A percentile compares a stretch with the other conserved stretches of the same genome.
These are phyloP conservation scores for Ruellia speciosa DNA, from an alignment of 305 asterid species.

Conservation along the genomic window DNA sequence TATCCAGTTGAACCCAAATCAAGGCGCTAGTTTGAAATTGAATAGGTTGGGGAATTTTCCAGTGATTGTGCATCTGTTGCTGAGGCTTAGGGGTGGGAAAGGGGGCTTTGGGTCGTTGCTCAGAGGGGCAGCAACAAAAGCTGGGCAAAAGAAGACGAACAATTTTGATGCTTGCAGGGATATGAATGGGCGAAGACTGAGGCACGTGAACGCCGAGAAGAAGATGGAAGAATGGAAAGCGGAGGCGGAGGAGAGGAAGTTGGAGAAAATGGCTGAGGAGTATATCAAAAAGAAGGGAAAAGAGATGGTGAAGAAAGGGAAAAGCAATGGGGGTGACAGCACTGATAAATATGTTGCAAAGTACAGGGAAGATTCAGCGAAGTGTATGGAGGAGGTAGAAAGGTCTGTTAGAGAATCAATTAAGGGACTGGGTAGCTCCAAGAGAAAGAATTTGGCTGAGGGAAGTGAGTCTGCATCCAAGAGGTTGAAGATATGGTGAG, in stretches of 20 bases:
- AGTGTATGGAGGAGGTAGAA: slow-evolving; percentile 77
- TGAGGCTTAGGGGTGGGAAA: slow-evolving; percentile 85
- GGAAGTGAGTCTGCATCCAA: slow-evolving; percentile 39
- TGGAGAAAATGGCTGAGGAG: slow-evolving; percentile 91
- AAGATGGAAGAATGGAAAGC: slow-evolving; percentile 88
- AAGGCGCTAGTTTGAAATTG: background rate
- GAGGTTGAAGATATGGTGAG: slow-evolving; percentile 76
- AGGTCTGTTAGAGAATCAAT: slow-evolving; percentile 72
- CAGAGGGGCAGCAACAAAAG: slow-evolving; percentile 93
- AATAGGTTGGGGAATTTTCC: slow-evolving; percentile 25
- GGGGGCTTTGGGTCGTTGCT: slow-evolving; percentile 93
- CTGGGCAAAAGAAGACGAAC: slow-evolving; percentile 94
- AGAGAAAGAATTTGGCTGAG: slow-evolving; percentile 41
- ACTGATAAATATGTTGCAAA: slow-evolving; percentile 79
- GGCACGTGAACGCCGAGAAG: slow-evolving; percentile 97
- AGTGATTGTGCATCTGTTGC: slow-evolving; percentile 23
- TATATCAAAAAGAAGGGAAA: slow-evolving; percentile 65
- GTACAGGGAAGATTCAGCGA: slow-evolving; percentile 75
- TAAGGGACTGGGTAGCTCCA: slow-evolving; percentile 36
- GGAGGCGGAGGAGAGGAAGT: slow-evolving; percentile 67
- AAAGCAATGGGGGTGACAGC: slow-evolving; percentile 38
- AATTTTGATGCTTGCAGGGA: slow-evolving; percentile 96
- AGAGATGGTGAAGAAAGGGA: slow-evolving; percentile 51
- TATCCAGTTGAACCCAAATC: background rate
- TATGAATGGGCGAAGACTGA: slow-evolving; percentile 89